Percentiles rank a stretch among this genome's conserved stretches.
phyloP scores from a whole-genome alignment of 768 basidiomycete genomes.

The Russula sp. region DNA sequence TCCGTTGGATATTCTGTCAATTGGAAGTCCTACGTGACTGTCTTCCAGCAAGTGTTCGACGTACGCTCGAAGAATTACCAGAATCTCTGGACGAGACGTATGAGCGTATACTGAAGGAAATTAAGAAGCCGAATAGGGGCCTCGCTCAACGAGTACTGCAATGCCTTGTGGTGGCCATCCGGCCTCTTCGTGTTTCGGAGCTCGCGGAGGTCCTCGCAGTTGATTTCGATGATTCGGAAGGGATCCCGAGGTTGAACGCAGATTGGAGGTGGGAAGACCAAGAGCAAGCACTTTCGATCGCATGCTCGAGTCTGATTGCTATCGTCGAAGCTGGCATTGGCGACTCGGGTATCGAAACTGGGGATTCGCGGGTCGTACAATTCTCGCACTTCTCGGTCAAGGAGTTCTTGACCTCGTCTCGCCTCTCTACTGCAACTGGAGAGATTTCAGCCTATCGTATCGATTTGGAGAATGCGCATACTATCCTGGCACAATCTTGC shows the following conservation, averaged over 20 bases:
- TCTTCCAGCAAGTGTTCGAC: not conserved
- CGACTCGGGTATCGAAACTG: too few species aligned
- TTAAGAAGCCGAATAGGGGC: not conserved
- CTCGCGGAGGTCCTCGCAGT: not conserved
- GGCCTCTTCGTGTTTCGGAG: slow-evolving; percentile 3
- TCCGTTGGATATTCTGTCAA: not conserved
- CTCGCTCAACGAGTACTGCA: not conserved
- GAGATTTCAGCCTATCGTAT: not conserved
- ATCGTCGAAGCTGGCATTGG: not conserved
- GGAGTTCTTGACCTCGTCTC: not conserved
- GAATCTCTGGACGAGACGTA: slow-evolving; percentile 7
- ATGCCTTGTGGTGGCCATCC: not conserved
- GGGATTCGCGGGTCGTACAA: not conserved
- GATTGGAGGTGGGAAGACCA: not conserved
- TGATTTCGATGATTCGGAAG: not conserved
- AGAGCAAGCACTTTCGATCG: not conserved
- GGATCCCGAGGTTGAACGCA: not conserved
- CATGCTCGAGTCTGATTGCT: not conserved
- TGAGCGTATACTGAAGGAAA: not conserved
- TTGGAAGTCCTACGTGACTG: not conserved
- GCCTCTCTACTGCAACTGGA: not conserved
- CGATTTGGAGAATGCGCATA: not conserved
- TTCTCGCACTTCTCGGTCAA: slow-evolving; percentile 2
- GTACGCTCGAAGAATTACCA: not conserved
- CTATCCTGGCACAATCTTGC: slow-evolving; percentile 1